Evolutionary conservation across 306 rosid genomes (phyloP), one percentile per base, ranked within the genome.

Genomic region (Ziziphus jujuba): DNA sequence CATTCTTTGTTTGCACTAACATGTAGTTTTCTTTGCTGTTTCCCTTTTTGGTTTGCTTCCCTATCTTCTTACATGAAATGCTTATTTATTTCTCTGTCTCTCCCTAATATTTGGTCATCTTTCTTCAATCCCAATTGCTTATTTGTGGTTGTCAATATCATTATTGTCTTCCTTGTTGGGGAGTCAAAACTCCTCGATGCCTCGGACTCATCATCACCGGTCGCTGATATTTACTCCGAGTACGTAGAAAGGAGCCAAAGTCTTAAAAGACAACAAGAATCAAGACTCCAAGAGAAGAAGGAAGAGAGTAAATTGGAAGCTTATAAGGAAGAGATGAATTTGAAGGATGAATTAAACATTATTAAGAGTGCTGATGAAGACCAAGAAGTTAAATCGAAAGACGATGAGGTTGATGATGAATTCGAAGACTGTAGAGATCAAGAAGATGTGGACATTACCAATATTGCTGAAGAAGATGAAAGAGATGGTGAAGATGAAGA

Each of bases 61-160:
- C 56, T 66, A 4, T 55, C 33, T 17, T 59, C 49, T 10, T 44
- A 79, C n/a, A 31, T 66, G 34, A 75, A 65, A 21, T 52, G 71
- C 23, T 59, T 71, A 20, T 6, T 71, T n/a, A n/a, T n/a, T 13
- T 51, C 28, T 21, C 16, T 68, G n/a, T 67, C 61, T 53, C 65
- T 75, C 55, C 81, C 81, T 5, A 71, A 53, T 44, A 49, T 64
- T 15, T 80, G 77, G 44, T 53, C 73, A 23, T 51, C 71, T 55
- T 59, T 76, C 61, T 52, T 64, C 17, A 73, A 24, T 67, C 84
- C 84, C 23, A 70, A 65, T 59, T 80, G 75, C 71, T 58, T 83
- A 28, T 83, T 79, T 36, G 34, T 83, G 0, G 71, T 83, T 22
- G 76, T 76, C 38, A 83, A 79, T 59, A 78, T 66, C 72, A 83